Percentiles rank a stretch among this genome's conserved stretches.
Conservation (phyloP, 2,329 filamentous ascomycete species). For the Pseudocercospora crystallina region DNA sequence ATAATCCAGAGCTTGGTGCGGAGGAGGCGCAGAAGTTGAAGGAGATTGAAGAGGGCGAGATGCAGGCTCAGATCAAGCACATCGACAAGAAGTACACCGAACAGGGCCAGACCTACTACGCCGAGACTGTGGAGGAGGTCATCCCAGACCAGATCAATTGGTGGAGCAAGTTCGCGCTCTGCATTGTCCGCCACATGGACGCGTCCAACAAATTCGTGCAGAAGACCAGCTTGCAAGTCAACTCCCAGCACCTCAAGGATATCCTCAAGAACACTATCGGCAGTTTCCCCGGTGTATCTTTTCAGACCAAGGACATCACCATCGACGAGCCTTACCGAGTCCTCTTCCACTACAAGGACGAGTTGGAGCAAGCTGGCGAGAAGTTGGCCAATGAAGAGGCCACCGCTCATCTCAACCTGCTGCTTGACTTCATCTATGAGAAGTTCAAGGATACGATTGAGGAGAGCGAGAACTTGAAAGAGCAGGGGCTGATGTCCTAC, state of each 20-base stretch:
- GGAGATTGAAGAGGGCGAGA: constrained; percentile 29
- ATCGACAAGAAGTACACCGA: constrained; percentile 31
- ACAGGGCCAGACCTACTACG: constrained; percentile 29
- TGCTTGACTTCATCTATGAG: constrained; percentile 33
- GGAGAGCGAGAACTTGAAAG: constrained; percentile 31
- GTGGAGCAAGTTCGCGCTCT: constrained; percentile 28
- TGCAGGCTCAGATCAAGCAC: constrained; percentile 28
- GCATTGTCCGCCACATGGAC: constrained; percentile 22
- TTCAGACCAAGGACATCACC: constrained; percentile 32
- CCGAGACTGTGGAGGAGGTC: constrained; percentile 30
- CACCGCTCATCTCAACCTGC: constrained; percentile 33
- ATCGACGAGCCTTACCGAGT: constrained; percentile 31
- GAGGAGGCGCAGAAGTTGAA: constrained; percentile 26
- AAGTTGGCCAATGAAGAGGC: constrained; percentile 30
- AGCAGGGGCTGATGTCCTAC: constrained; percentile 35
- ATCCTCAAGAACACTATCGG: constrained; percentile 27
- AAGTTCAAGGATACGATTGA: constrained; percentile 30
- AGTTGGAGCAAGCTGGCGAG: constrained; percentile 25
- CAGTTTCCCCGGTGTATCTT: constrained; percentile 31
- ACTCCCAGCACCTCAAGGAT: constrained; percentile 33
- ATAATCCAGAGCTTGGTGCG: constrained; percentile 24
- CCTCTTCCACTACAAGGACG: constrained; percentile 31
- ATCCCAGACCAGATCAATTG: constrained; percentile 31
- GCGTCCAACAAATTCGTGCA: constrained; percentile 20
- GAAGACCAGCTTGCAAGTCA: constrained; percentile 27